These are phyloP conservation scores for Colletotrichum sublineola DNA, from an alignment of 2,329 filamentous ascomycete species.

Conservation along the genomic window DNA sequence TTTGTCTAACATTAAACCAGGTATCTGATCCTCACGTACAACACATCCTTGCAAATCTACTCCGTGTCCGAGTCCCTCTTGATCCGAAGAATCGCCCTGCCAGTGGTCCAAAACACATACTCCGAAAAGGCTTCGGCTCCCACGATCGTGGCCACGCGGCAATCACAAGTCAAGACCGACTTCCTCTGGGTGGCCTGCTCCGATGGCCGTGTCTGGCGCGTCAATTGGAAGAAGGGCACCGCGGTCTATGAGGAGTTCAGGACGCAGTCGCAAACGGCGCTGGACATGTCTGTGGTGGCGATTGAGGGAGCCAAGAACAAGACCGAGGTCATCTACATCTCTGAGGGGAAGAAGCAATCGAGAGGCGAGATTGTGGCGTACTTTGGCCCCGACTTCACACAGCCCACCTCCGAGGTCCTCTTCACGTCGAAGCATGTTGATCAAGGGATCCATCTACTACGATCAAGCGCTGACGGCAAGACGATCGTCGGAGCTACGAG, in stretches of 20 bases:
- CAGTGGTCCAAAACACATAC: slow-evolving; percentile 45
- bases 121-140: slow-evolving; percentile 48
- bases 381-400: slow-evolving; percentile 48
- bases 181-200: slow-evolving; percentile 72
- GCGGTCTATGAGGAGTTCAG: slow-evolving; percentile 59
- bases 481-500: slow-evolving; percentile 61
- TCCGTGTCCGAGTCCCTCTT: slow-evolving; percentile 85
- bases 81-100: slow-evolving; percentile 76
- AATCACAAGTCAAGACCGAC: slow-evolving; percentile 56
- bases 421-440: slow-evolving; percentile 54
- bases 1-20: slow-evolving; percentile 58
- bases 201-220: slow-evolving; percentile 67
- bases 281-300: slow-evolving; percentile 60
- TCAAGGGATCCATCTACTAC: slow-evolving; percentile 57
- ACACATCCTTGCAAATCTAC: slow-evolving; percentile 83
- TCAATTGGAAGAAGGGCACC: slow-evolving; percentile 69
- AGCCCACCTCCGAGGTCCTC: slow-evolving; percentile 52
- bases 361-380: slow-evolving; percentile 60
- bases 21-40: slow-evolving; percentile 80
- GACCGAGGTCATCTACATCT: slow-evolving; percentile 58
- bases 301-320: slow-evolving; percentile 51
- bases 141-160: slow-evolving; percentile 58
- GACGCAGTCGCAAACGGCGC: slow-evolving; percentile 58
- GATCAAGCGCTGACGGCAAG: slow-evolving; percentile 66
- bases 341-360: slow-evolving; percentile 32